Evolutionary conservation across 2,329 filamentous ascomycete species (phyloP), one percentile per base, ranked within the genome.

Genomic region (Phaeosphaeriaceae sp.): DNA sequence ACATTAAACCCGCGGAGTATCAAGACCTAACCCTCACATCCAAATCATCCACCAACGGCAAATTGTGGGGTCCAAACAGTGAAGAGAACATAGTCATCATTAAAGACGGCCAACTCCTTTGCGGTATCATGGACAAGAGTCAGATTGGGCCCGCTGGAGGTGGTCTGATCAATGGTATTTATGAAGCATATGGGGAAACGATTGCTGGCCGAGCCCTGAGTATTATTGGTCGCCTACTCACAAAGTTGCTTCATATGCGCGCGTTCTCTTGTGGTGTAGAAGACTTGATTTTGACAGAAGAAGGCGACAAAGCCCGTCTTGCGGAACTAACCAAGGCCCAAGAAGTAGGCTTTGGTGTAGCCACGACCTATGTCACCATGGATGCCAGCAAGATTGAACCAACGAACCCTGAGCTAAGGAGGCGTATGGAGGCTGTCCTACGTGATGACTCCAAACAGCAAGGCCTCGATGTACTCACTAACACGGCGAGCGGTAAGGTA

Each of bases 251-350:
- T 52, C 90, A 94, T 68, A 96, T 97, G 87, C 84, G 92, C 42
- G 94, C 93, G 1, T 97, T 97, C 72, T 94, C 90, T 58, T 99
- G 94, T 73, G 95, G 95, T 70, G 96, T 99, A 75, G 93, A 99
- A 66, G 95, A 99, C 79, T 80, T 99, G 50, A 85, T 89, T 49
- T 83, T 99, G 42, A 97, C 93, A 0, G 79, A 83, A 1, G 79
- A 89, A 54, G 93, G 94, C 44, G 92, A 99, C 68, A 77, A 78
- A 46, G 79, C 81, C 44, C 86, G 94, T 34, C 83, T 82, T 58
- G 78, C 88, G 57, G 85, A 87, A 54, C 78, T 99, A 11, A 76
- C 81, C 55, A 83, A 83, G 41, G 89, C 91, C 1, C 77, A 85
- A 32, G 76, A 74, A 2, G 83, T 93, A 47, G 94, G 94, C 50